Evolutionary conservation across 139 green algal genomes (phyloP), one percentile per base, ranked within the genome.

Genomic region (Gonium pectorale): DNA sequence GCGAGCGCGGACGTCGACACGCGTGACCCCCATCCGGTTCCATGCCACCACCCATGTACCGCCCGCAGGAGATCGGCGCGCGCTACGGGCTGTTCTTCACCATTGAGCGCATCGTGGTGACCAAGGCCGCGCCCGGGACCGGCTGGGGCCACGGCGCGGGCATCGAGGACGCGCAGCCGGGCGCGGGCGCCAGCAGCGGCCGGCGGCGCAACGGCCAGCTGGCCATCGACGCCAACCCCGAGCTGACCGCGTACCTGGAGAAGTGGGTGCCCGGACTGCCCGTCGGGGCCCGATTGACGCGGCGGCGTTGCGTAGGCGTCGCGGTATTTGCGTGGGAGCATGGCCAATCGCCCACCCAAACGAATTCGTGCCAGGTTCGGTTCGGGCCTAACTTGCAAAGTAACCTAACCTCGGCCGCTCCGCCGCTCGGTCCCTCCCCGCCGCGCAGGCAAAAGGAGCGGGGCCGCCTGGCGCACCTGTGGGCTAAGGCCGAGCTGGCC

Each of bases 41-140:
- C n/a, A n/a, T n/a, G n/a, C n/a, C n/a, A n/a, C n/a, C n/a, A n/a
- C n/a, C n/a, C n/a, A n/a, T n/a, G n/a, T n/a, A n/a, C n/a, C n/a
- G n/a, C n/a, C 37, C 43, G 46, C 78, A 84, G 60, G 86, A 90
- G 56, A 74, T 90, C 15, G 86, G 86, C 29, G 6, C 69, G 5
- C 44, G 66, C 54, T 81, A 83, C 62, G 44, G 52, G 15, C 49
- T 90, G 72, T 26, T 37, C 26, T 86, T 79, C 67, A 80, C 41
- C 6, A 75, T 89, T 3, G 63, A 82, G 79, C 85, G 85, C 43
- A 46, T 86, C 35, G 56, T 46, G 43, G 29, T 67, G 35, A 4
- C 15, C 43, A n/a, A 46, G 11, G 13, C 6, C 56, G 31, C 29
- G 21, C 3, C n/a, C 49, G 71, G 49, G 44, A n/a, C 6, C 35